Conservation (phyloP, 768 basidiomycete species). For the Paxillus ammoniavirescens region DNA sequence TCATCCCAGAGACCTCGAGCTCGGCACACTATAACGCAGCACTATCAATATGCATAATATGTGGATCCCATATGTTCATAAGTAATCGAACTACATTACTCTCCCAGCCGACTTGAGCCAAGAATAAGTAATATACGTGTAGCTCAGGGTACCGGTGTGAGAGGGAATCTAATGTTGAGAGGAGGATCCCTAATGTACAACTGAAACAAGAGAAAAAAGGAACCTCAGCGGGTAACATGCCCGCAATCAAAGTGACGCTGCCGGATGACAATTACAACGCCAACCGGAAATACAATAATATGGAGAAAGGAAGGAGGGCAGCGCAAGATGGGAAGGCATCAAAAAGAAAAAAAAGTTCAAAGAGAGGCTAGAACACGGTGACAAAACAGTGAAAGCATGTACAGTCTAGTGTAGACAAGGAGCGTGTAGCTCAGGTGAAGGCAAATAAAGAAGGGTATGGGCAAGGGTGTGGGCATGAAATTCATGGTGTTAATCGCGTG, state of each 20-base stretch:
- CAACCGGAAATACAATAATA: conserved; percentile 18
- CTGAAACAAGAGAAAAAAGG: conserved; percentile 12
- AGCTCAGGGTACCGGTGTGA: conserved; percentile 14
- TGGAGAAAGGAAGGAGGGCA: neutral
- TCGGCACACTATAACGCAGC: neutral
- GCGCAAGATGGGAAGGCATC: conserved; percentile 4
- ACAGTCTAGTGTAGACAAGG: conserved; percentile 4
- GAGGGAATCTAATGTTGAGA: conserved; percentile 10
- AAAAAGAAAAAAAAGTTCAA: conserved; percentile 12
- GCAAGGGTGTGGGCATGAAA: neutral
- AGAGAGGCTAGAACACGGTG: neutral
- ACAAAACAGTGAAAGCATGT: conserved; percentile 10
- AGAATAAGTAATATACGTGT: conserved; percentile 2
- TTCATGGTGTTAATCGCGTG: conserved; percentile 50
- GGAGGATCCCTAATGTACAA: conserved; percentile 17
- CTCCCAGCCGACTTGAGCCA: conserved; percentile 8
- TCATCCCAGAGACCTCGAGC: neutral
- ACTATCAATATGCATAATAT: conserved; percentile 4
- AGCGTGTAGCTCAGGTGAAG: neutral
- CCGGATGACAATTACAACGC: conserved; percentile 22
- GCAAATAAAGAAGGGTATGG: neutral
- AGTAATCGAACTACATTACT: conserved; percentile 19
- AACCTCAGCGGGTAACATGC: neutral
- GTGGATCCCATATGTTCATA: conserved; percentile 12
- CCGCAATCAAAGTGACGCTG: conserved; percentile 8